These are phyloP conservation scores for Ilyonectria destructans DNA, from an alignment of 2,329 filamentous ascomycete species.

Conservation along the genomic window DNA sequence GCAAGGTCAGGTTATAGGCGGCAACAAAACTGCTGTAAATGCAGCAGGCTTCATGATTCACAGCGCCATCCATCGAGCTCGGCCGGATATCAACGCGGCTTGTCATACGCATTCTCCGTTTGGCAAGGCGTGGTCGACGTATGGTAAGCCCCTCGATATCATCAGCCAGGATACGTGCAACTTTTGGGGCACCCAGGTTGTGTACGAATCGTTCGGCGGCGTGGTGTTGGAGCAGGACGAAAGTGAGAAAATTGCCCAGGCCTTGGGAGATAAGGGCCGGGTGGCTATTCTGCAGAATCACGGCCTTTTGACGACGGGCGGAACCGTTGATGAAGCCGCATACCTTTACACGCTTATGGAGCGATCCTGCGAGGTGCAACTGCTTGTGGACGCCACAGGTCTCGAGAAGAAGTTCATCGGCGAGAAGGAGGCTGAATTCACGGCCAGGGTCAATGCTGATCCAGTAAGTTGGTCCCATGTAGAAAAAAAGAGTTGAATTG, in stretches of 20 bases:
- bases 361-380: constrained; percentile 53
- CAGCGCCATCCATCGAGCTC: constrained; percentile 70
- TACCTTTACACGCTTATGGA: constrained; percentile 68
- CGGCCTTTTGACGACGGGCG: constrained; percentile 74
- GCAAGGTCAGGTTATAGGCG: constrained; percentile 70
- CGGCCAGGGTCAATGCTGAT: constrained; percentile 53
- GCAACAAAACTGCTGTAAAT: constrained; percentile 69
- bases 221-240: constrained; percentile 74
- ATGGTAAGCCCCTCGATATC: constrained; percentile 73
- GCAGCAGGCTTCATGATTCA: constrained; percentile 75
- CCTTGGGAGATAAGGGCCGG: constrained; percentile 66
- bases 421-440: constrained; percentile 59
- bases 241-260: constrained; percentile 68
- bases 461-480: constrained; percentile 37
- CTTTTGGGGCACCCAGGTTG: constrained; percentile 69
- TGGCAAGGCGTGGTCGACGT: constrained; percentile 73
- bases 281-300: constrained; percentile 75
- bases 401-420: constrained; percentile 50
- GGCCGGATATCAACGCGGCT: constrained; percentile 71
- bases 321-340: constrained; percentile 77
- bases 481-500: fast-evolving
- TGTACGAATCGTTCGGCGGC: constrained; percentile 73
- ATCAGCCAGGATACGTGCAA: constrained; percentile 71
- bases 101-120: constrained; percentile 72
- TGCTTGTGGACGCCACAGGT: constrained; percentile 51